Evolutionary conservation across 306 rosid species (phyloP).

Genomic region (Acacia confusa): DNA sequence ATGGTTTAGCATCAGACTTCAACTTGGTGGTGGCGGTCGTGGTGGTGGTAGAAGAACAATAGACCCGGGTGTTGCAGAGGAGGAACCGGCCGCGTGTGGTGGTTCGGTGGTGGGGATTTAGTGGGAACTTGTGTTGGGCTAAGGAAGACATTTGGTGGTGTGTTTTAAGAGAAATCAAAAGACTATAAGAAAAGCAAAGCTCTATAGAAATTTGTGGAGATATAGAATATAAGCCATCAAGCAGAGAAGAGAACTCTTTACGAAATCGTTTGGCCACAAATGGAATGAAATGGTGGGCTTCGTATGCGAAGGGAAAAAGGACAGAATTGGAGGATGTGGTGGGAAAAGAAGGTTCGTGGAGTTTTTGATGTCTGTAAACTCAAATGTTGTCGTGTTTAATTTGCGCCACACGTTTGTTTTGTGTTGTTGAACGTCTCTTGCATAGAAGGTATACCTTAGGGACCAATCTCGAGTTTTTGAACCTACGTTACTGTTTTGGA

Average conservation of each 20-base stretch:
- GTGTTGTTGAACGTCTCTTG: background rate
- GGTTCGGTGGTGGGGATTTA: conserved; percentile 34
- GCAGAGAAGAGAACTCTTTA: background rate
- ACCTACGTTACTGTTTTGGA: background rate
- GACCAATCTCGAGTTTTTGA: background rate
- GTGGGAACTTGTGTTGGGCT: conserved; percentile 50
- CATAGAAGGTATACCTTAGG: background rate
- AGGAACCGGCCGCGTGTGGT: background rate
- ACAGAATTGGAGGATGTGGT: conserved; percentile 41
- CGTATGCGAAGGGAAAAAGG: conserved; percentile 20
- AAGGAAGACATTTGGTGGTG: conserved; percentile 58
- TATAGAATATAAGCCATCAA: background rate
- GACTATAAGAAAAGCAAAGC: background rate
- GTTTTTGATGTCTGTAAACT: conserved; percentile 21
- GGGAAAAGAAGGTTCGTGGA: conserved; percentile 49
- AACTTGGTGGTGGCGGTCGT: conserved; percentile 31
- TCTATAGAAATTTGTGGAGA: background rate
- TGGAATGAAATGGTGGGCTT: conserved; percentile 3
- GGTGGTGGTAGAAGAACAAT: conserved; percentile 36
- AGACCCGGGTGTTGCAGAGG: background rate
- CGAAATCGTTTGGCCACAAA: background rate
- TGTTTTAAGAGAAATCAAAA: conserved; percentile 24
- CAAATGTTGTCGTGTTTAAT: conserved; percentile 7
- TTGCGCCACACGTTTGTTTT: conserved; percentile 11
- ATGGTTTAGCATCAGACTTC: conserved; percentile 20